Evolutionary conservation across 176 grass and related monocot species (phyloP).

Genomic region (Luzula sylvatica): DNA sequence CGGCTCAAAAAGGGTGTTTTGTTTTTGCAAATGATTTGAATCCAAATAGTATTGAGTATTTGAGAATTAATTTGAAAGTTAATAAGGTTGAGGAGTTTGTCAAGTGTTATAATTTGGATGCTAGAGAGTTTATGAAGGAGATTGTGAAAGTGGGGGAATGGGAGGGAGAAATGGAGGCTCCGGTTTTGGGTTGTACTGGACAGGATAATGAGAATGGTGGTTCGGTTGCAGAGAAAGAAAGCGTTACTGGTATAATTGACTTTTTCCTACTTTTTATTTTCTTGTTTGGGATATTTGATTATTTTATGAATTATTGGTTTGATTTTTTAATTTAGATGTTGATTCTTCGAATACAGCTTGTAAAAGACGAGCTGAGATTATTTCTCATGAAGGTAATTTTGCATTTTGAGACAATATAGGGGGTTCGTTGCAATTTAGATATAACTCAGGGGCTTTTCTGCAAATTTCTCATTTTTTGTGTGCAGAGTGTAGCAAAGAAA

Average conservation of each 20-base stretch:
- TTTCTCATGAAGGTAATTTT: slow-evolving; percentile 48
- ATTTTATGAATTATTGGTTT: slow-evolving; percentile 1
- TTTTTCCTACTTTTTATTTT: background rate
- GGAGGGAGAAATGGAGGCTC: slow-evolving; percentile 26
- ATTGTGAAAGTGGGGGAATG: slow-evolving; percentile 36
- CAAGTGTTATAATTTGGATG: slow-evolving; percentile 75
- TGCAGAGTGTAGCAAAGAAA: slow-evolving; percentile 34
- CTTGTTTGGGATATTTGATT: slow-evolving; percentile 11
- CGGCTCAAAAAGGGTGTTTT: slow-evolving; percentile 81
- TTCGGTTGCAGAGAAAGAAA: slow-evolving; percentile 27
- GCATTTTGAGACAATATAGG: background rate
- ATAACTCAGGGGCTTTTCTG: background rate
- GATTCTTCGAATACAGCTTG: slow-evolving; percentile 17
- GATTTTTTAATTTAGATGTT: slow-evolving; percentile 3
- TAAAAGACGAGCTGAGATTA: slow-evolving; percentile 59
- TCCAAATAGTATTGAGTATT: slow-evolving; percentile 64
- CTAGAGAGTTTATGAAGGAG: slow-evolving; percentile 66
- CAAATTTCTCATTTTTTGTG: slow-evolving; percentile 3
- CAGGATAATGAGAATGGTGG: slow-evolving; percentile 22
- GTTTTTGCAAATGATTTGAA: slow-evolving; percentile 96
- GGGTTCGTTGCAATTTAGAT: slow-evolving; percentile 3
- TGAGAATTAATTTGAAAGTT: slow-evolving; percentile 63
- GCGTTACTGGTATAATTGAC: slow-evolving; percentile 26
- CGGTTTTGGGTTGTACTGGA: slow-evolving; percentile 4
- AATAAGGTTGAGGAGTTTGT: slow-evolving; percentile 82